Conservation (phyloP, 306 rosid species). For the Vigna nakashimae region DNA sequence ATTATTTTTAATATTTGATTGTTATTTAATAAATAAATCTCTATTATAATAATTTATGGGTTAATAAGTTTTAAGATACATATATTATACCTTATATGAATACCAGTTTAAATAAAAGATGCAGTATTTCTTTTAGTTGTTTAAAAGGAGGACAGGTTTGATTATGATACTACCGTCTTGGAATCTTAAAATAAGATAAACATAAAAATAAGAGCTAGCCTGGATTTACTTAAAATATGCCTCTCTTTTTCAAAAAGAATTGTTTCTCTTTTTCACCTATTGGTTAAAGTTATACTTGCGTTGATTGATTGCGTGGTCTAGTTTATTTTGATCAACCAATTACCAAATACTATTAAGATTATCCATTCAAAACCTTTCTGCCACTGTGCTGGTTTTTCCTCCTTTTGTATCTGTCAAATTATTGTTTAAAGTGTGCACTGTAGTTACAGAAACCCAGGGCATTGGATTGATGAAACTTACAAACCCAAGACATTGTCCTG, state of each 20-base stretch:
- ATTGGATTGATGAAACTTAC: neutral
- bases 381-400: neutral
- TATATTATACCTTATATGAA: neutral
- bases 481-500: neutral
- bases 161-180: constrained; percentile 38
- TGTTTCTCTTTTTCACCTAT: constrained; percentile 39
- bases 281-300: constrained; percentile 1
- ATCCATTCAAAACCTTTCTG: constrained; percentile 6
- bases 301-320: neutral
- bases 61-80: neutral
- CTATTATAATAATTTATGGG: neutral
- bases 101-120: neutral
- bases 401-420: constrained; percentile 17
- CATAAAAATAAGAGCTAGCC: constrained; percentile 50
- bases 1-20: too few species aligned
- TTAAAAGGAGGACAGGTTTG: constrained; percentile 25
- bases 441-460: constrained; percentile 31
- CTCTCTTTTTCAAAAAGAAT: constrained; percentile 39
- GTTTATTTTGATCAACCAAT: neutral
- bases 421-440: constrained; percentile 12
- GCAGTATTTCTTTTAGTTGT: constrained; percentile 27
- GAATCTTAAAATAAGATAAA: constrained; percentile 47
- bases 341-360: constrained; percentile 33
- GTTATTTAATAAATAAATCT: neutral
- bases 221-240: constrained; percentile 29